Evolutionary conservation across 2,329 filamentous ascomycete genomes (phyloP), one percentile per base, ranked within the genome.

Genomic region (Cytospora paraplurivora): DNA sequence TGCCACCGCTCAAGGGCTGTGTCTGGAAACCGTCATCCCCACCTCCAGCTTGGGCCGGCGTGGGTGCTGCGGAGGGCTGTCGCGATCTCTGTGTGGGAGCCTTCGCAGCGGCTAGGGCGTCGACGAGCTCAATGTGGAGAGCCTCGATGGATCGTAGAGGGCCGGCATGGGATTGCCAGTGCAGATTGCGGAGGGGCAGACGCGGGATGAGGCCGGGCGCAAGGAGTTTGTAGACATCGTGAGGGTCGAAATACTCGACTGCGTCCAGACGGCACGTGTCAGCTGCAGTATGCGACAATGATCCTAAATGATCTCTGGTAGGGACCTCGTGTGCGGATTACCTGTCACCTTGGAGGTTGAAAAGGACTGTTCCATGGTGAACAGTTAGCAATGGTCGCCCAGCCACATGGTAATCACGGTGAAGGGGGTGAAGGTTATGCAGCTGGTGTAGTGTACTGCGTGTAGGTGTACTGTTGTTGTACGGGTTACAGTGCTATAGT

Each of bases 211-310:
- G 82, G 63, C 93, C 88, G 3, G 91, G 87, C 12, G 90, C 88
- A 51, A 98, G 81, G 59, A 94, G 84, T 64, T 91, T 88, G 77
- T 94, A 98, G 67, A 98, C 85, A 71, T 91, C 89, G 74, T 92
- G 90, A 59, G 95, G 94, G 78, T 99, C 95, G 79, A 91, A 92
- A 79, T 97, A 99, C 82, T 98, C 93, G 80, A 97, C 93, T 96
- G 71, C 52, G 8, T n/a, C n/a, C 34, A 21, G n/a, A 1, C 13
- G 37, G 54, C 53, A 52, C 19, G 49, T 49, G 62, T 66, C 58
- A 66, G 64, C 58, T 11, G 27, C 13, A 15, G 13, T 3, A 13
- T 21, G 19, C 13, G 7, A 27, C 15, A 7, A 53, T 59, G 53
- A 56, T 41, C 59, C 49, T 41, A 19, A 34, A 21, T 27, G 55